Base-by-base conservation (phyloP, 768 basidiomycete species). In the Coprinellus aureogranulatus region DNA sequence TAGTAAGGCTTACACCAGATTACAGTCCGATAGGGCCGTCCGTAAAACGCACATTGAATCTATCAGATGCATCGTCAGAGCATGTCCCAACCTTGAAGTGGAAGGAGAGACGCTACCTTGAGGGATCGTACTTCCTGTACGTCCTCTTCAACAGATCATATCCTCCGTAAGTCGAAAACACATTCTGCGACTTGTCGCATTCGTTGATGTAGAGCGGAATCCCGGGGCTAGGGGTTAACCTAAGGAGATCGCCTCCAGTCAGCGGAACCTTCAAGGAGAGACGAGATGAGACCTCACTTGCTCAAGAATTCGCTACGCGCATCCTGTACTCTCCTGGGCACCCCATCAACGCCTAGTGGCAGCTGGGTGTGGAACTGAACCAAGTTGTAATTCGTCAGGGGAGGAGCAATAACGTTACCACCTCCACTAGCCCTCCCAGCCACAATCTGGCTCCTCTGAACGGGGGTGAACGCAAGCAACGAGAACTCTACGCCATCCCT, bases 101-200 rank as follows among this genome's bases (percentile, higher is more conserved):
- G n/a, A 28, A 26, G 12, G 18, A 16, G 22, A 30, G 48, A 31
- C 11, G 25, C 27, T 27, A 58, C 77, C 75, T 62, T 2, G 66
- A 70, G 27, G 77, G 77, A 62, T 79, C 78, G 54, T 79, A 79
- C 60, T 78, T 79, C 4, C 65, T 65, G 60, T 78, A 77, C 0
- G 72, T 75, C n/a, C 59, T 51, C 52, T 68, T 71, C 62, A 79
- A 56, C 34, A 70, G 67, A 2, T 72, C 64, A 48, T 68, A 77
- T 12, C 67, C 62, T 5, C 74, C 74, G 59, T 79, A 79, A 18
- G 73, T 74, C 26, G 68, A 61, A 55, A 76, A 78, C 1, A 73
- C 73, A 39, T 73, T 67, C 56, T 79, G 77, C 0, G 51, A 50
- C 8, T 65, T 67, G 58, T 77, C 76, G 41, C 70, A 73, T 61